Base-by-base conservation (phyloP, 805 yeast genomes). In the Spathaspora girioi region DNA sequence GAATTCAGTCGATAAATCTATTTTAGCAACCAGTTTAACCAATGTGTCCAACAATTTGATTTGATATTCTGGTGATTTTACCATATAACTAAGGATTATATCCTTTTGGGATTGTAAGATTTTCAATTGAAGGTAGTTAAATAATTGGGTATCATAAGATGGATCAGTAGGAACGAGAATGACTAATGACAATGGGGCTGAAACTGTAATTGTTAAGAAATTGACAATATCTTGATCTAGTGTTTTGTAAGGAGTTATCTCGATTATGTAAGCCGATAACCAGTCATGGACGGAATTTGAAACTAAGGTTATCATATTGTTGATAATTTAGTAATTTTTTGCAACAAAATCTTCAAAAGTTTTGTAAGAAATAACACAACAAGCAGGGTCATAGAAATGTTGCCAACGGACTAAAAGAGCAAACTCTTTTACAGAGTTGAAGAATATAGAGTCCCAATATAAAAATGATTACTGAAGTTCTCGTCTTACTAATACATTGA, bases 51-150 rank as follows among this genome's bases (percentile, higher is more conserved):
- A n/a, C 31, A 31, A 38, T 14, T 26, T 35, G 11, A 35, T 15
- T 32, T 50, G 47, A 38, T 40, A 38, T 3, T 46, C 43, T 4
- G 20, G 17, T 19, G 29, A 26, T 17, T 46, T 31, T 5, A 38
- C 27, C 4, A 43, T 6, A 14, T 40, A n/a, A 27, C 44, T 20
- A 8, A 50, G 23, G 19, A 46, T n/a, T 26, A 46, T 23, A 19
- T 19, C 17, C 41, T 43, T 49, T 1, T 45, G 8, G 8, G 38
- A 20, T 40, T 46, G 27, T 10, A 45, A 20, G 43, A 50, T 17
- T 38, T 40, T 26, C 11, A 45, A 31, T 47, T 50, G 53, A 7
- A 50, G 4, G n/a, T 5, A 17, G 19, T 31, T 50, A 14, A 40
- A 50, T n/a, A 20, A 50, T 27, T 50, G 43, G 19, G 46, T 8